A percentile compares a stretch with the other conserved stretches of the same genome.
phyloP scores from a whole-genome alignment of 352 stramenopile species.

The Plasmopara halstedii region DNA sequence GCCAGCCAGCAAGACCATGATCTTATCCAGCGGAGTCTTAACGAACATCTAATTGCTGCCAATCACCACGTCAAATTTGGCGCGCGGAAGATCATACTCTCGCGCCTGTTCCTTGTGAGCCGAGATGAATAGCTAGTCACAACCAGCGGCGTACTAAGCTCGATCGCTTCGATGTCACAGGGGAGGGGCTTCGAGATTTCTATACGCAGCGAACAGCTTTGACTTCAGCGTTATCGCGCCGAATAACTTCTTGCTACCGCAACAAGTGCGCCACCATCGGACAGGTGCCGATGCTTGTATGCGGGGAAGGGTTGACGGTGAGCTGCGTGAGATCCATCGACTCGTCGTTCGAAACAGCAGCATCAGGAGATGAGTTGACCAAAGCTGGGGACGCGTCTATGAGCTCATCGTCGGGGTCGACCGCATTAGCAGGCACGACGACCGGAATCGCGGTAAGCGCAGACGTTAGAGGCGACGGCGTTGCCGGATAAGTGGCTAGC shows the following conservation, averaged over 20 bases:
- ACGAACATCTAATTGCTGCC: background rate
- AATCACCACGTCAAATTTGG: background rate
- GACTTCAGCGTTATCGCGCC: background rate
- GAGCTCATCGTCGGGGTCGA: background rate
- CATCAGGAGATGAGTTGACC: background rate
- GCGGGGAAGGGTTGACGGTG: background rate
- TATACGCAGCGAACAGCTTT: background rate
- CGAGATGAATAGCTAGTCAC: background rate
- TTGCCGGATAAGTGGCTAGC: too few relatives aligned
- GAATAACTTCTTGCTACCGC: background rate
- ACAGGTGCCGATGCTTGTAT: background rate
- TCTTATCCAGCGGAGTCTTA: background rate
- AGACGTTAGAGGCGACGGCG: background rate
- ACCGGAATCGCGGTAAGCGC: background rate
- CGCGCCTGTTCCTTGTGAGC: background rate
- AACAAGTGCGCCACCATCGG: background rate
- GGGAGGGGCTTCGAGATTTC: too few relatives aligned
- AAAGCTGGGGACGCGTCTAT: background rate
- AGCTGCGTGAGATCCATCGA: background rate
- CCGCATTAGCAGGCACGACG: background rate
- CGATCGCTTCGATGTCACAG: background rate
- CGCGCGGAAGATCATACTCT: background rate
- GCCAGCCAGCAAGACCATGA: background rate
- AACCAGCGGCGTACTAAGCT: background rate
- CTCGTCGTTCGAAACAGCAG: background rate